Base-by-base conservation (phyloP, 2,329 filamentous ascomycete species). In the Fusarium nodosum region DNA sequence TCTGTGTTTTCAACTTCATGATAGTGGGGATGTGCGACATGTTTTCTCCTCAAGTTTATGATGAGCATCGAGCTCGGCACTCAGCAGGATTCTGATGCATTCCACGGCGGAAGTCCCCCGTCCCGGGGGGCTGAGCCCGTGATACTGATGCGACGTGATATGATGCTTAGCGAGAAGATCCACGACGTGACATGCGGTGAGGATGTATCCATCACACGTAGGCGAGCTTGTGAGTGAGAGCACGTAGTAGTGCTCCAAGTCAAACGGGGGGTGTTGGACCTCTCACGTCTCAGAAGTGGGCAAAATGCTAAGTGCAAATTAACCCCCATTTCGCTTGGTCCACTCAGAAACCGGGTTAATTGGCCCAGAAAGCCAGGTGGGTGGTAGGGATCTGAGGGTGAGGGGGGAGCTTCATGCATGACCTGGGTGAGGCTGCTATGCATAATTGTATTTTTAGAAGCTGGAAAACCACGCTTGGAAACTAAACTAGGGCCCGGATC, bases 381-480 rank as follows among this genome's bases (percentile, higher is more conserved):
- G 48, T 52, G 48, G 48, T 51, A 52, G 36, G 36, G 18, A 52
- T 46, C 18, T 26, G 41, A 26, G 41, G 41, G 24, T 18, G 16
- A 18, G 41, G 48, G 58, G 26, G 41, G 24, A 42, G 61, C 30
- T 26, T 60, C 22, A 51, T 73, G 71, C 71, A 73, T 72, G 71
- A 73, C 66, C 52, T 62, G 54, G 51, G 53, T 70, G 68, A 70
- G 68, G 68, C 59, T 70, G 56, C 67, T 64, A 70, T 70, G 68
- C 68, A 71, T 70, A 68, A 71, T 70, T 71, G 52, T 70, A 70
- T 70, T 70, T 70, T 70, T 70, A 70, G 68, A 71, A 71, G 18
- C 46, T 52, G 31, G 42, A 65, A 65, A 60, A 38, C 33, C 33
- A 38, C 38, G 47, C 44, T 51, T 51, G 33, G 33, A 26, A 39